Percentiles rank a stretch among this genome's conserved stretches.
Conservation (phyloP, 345 rosid species). For the Raphanus sativus region DNA sequence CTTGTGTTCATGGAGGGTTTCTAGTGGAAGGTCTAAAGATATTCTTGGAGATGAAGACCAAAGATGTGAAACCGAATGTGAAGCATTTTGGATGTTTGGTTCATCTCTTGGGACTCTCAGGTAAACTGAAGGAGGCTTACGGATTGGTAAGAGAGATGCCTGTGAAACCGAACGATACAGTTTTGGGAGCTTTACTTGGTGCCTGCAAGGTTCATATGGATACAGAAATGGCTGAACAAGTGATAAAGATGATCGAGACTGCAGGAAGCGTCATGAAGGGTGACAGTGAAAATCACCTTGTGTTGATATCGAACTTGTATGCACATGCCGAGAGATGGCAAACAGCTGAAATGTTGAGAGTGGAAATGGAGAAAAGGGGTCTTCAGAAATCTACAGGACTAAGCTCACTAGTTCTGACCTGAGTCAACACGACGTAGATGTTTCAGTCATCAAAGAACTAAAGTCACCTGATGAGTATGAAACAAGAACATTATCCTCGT, state of each 20-base stretch:
- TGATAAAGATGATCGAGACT: conserved; percentile 42
- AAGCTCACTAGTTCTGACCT: conserved; percentile 48
- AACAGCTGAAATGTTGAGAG: conserved; percentile 56
- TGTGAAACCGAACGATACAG: conserved; percentile 59
- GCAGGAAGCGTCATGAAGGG: conserved; percentile 21
- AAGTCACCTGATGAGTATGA: not conserved
- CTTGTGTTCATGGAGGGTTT: conserved; percentile 73
- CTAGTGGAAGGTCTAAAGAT: conserved; percentile 61
- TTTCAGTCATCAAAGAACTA: conserved; percentile 3
- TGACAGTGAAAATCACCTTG: conserved; percentile 45
- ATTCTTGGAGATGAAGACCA: conserved; percentile 57
- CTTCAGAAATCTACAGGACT: conserved; percentile 52
- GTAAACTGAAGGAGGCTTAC: conserved; percentile 68
- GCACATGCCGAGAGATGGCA: conserved; percentile 69
- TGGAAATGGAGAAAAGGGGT: conserved; percentile 46
- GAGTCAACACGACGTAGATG: not conserved
- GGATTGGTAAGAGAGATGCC: conserved; percentile 59
- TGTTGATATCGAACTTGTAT: conserved; percentile 62
- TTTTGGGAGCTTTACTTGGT: conserved; percentile 73
- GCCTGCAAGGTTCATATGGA: conserved; percentile 65
- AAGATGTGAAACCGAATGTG: conserved; percentile 43
- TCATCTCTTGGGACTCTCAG: conserved; percentile 70
- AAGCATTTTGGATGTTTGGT: conserved; percentile 75
- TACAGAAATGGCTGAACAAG: conserved; percentile 48
- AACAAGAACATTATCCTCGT: conserved; percentile 1